phyloP scores from a whole-genome alignment of 331 rosid genomes.

The Telfairia occidentalis region DNA sequence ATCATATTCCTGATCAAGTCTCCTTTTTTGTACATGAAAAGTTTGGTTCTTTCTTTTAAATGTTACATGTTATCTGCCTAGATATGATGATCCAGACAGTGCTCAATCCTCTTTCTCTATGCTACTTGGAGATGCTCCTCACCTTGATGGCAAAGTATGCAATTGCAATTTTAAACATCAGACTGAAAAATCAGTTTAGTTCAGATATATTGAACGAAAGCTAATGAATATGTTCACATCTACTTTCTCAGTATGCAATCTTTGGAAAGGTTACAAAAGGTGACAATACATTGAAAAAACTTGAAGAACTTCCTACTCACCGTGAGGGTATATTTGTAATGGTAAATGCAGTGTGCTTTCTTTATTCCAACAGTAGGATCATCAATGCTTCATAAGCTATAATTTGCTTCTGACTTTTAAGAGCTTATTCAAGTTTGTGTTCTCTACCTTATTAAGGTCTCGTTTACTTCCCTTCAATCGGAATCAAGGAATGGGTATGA shows the following conservation, averaged over 20 bases:
- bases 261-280: conserved; percentile 92
- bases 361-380: not conserved
- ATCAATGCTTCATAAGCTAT: not conserved
- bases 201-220: conserved; percentile 3
- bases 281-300: conserved; percentile 61
- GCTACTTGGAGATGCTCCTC: conserved; percentile 85
- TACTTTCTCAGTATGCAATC: conserved; percentile 65
- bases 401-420: not conserved
- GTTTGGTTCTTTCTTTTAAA: not conserved
- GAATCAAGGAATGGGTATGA: too few species aligned
- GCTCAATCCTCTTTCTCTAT: conserved; percentile 82
- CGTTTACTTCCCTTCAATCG: too few species aligned
- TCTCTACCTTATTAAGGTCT: not conserved
- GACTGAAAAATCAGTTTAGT: conserved; percentile 15
- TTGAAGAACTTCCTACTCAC: conserved; percentile 84
- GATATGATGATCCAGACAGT: conserved; percentile 74
- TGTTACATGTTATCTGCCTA: conserved; percentile 11
- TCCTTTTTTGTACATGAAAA: not conserved
- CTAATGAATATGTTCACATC: conserved; percentile 19
- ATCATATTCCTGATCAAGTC: not conserved
- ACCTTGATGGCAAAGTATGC: conserved; percentile 72
- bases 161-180: conserved; percentile 1
- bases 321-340: conserved; percentile 80
- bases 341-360: conserved; percentile 33
- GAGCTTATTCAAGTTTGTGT: not conserved